A percentile compares a stretch with the other conserved stretches of the same genome.
These are phyloP conservation scores for Phytophthora podocarpi DNA, from an alignment of 352 stramenopile species.

Conservation along the genomic window DNA sequence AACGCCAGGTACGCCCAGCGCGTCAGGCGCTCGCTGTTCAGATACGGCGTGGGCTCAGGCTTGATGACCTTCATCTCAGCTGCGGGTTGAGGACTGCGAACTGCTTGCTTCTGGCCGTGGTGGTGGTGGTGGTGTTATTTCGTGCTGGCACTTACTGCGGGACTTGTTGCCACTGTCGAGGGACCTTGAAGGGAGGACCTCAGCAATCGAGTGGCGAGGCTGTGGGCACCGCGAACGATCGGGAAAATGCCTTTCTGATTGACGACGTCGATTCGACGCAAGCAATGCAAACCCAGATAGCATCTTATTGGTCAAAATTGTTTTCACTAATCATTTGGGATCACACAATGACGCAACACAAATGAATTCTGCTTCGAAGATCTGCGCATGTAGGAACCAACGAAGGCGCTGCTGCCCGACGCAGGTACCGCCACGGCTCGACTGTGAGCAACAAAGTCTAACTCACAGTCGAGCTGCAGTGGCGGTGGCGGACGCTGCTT, in stretches of 20 bases:
- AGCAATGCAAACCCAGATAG: too few relatives aligned
- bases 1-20: constrained; percentile 52
- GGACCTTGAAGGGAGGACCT: constrained; percentile 28
- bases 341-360: constrained; percentile 15
- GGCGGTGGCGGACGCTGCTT: not conserved
- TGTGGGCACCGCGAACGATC: constrained; percentile 1
- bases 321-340: not conserved
- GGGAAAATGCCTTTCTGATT: constrained; percentile 16
- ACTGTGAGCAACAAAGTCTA: too few relatives aligned
- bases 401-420: too few relatives aligned
- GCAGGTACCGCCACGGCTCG: too few relatives aligned
- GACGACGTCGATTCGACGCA: too few relatives aligned
- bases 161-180: not conserved
- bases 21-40: constrained; percentile 38
- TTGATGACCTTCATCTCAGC: constrained; percentile 38
- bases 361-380: constrained; percentile 15
- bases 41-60: constrained; percentile 18
- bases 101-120: not conserved
- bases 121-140: constrained; percentile 8
- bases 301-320: too few relatives aligned
- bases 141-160: not conserved
- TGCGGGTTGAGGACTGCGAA: not conserved
- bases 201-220: constrained; percentile 8
- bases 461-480: constrained; percentile 15
- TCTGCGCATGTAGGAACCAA: too few relatives aligned